A percentile compares a stretch with the other conserved stretches of the same genome.
Conservation (phyloP, 2,329 filamentous ascomycete genomes). For the Ambrosiella cleistominuta region DNA sequence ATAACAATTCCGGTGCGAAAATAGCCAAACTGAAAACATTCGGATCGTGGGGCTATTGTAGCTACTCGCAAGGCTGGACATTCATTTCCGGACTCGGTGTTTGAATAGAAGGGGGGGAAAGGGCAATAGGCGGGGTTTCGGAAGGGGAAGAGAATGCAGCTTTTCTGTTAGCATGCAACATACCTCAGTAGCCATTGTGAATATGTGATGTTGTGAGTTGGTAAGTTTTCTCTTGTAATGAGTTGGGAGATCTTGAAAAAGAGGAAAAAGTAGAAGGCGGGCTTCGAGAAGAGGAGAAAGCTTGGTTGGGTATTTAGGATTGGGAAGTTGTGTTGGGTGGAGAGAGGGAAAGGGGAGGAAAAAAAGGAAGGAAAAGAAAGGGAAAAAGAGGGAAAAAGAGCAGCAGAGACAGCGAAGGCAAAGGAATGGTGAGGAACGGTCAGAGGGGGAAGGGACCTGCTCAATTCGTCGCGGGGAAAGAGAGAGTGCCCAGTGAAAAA, state of each 20-base stretch:
- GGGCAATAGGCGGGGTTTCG: not conserved
- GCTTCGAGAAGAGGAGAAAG: constrained; percentile 9
- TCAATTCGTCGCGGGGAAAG: constrained; percentile 2
- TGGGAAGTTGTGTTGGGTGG: constrained; percentile 7
- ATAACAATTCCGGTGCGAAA: not conserved
- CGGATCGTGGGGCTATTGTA: not conserved
- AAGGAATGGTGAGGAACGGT: constrained; percentile 6
- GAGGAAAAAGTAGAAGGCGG: constrained; percentile 11
- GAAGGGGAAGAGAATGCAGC: constrained; percentile 6
- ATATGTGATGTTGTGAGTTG: constrained; percentile 13
- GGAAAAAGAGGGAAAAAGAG: constrained; percentile 2
- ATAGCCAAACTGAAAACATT: not conserved
- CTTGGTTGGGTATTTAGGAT: constrained; percentile 12
- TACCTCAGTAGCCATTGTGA: constrained; percentile 47
- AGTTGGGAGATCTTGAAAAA: constrained; percentile 5
- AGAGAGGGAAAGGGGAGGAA: constrained; percentile 1
- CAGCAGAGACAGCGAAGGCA: constrained; percentile 1
- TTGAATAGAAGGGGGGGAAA: not conserved
- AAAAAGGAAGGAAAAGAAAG: not conserved
- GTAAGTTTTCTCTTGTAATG: constrained; percentile 11
- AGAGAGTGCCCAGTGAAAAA: not conserved
- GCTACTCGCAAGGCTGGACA: not conserved
- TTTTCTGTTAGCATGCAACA: constrained; percentile 18
- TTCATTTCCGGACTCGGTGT: not conserved
- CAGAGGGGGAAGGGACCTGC: constrained; percentile 2